Base-by-base conservation (phyloP, 2,329 filamentous ascomycete species). In the Calonectria hawksworthii region DNA sequence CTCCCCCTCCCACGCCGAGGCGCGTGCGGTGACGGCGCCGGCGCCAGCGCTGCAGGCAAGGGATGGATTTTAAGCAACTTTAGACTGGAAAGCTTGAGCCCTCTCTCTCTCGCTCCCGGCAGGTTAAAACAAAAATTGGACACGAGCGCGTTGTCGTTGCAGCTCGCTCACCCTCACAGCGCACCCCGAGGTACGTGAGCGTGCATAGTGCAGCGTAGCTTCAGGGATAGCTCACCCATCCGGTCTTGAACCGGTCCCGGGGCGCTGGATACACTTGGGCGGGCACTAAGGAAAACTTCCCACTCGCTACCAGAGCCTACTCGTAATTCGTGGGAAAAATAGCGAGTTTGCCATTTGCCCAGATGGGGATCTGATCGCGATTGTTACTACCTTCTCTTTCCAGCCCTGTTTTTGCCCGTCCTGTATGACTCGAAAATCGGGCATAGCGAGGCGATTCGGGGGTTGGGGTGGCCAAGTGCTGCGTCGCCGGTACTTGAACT, bases 401-500 rank as follows among this genome's bases (percentile, higher is more conserved):
- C 56, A 61, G n/a, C 32, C 56, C 34, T 61, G 56, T 38, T 61
- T 61, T 56, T 36, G 56, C 56, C 36, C 54, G 54, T 64, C n/a
- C 10, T 63, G 52, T 63, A 63, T 63, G 56, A 63, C 56, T 63
- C 34, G 34, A 63, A 10, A 28, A 47, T n/a, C 44, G 21, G 36
- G 23, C 26, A 38, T 18, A 18, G 23, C 34, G 34, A 41, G 56
- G 23, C 34, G 23, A 63, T 63, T 63, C 56, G 54, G 54, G 30
- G 52, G 52, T 56, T 56, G 56, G 54, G 59, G 34, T 26, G 47
- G 61, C 34, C 32, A 64, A 70, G 32, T 47, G 50, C 34, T 38
- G 21, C 32, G n/a, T 34, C 21, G 34, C 66, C 67, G 66, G 71
- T 63, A 69, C 65, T 73, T 73, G 65, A 26, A 23, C 52, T 38